Evolutionary conservation across 208 protist species (phyloP).

Genomic region (Leishmania tropica): DNA sequence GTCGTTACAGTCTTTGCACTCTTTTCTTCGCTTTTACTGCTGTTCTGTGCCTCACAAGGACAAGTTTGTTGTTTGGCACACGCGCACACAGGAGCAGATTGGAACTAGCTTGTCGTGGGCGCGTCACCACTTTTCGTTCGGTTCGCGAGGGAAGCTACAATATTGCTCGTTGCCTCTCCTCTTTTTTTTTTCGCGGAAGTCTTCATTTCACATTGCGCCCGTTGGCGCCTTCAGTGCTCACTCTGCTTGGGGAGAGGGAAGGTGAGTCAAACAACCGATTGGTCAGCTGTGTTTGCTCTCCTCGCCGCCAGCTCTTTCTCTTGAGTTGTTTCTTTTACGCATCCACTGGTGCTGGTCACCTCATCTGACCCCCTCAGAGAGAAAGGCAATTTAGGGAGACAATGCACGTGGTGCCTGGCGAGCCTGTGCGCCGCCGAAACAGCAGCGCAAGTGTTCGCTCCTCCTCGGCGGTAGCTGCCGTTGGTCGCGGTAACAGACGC

Average conservation of each 20-base stretch:
- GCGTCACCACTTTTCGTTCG: not conserved
- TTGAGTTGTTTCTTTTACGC: not conserved
- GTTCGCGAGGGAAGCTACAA: not conserved
- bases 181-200: not conserved
- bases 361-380: not conserved
- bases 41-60: not conserved
- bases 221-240: not conserved
- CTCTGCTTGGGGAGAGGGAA: not conserved
- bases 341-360: not conserved
- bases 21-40: not conserved
- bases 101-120: not conserved
- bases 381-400: not conserved
- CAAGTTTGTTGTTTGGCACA: constrained; percentile 4
- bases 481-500: constrained; percentile 4
- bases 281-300: not conserved
- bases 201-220: not conserved
- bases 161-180: not conserved
- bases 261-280: not conserved
- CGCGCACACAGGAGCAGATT: not conserved
- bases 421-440: constrained; percentile 23
- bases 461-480: not conserved
- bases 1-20: not conserved
- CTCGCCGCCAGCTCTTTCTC: not conserved
- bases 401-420: constrained; percentile 10
- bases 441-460: constrained; percentile 2